phyloP scores from a whole-genome alignment of 192 early-diverging fungal genomes.

The Gamsiella multidivaricata region DNA sequence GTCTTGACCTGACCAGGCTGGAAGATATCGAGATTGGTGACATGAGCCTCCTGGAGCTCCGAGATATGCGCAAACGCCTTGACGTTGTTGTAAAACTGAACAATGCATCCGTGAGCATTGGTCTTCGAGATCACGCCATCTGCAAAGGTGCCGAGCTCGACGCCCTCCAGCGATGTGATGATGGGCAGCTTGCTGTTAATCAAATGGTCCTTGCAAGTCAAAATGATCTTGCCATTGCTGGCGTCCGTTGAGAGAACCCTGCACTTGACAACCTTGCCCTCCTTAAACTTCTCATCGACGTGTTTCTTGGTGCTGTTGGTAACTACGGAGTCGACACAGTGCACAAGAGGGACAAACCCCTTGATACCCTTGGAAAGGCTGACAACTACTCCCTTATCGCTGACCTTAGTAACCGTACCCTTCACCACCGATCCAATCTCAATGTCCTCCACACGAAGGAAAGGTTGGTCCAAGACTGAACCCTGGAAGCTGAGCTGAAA shows the following conservation, averaged over 20 bases:
- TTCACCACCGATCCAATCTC: constrained; percentile 67
- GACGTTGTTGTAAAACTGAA: constrained; percentile 83
- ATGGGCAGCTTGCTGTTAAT: constrained; percentile 76
- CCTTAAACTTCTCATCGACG: constrained; percentile 74
- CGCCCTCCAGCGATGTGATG: constrained; percentile 68
- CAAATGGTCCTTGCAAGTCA: constrained; percentile 81
- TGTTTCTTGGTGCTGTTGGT: constrained; percentile 61
- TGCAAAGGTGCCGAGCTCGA: constrained; percentile 68
- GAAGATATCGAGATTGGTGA: constrained; percentile 65
- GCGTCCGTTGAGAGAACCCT: constrained; percentile 71
- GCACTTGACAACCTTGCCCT: constrained; percentile 80
- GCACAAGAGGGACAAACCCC: constrained; percentile 77
- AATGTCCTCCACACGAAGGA: constrained; percentile 76
- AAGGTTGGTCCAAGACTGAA: constrained; percentile 74
- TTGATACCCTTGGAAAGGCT: constrained; percentile 66
- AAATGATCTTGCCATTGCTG: constrained; percentile 67
- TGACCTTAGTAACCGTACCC: constrained; percentile 62
- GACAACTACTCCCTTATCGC: constrained; percentile 68
- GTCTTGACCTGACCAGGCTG: constrained; percentile 77
- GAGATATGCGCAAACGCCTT: constrained; percentile 74
- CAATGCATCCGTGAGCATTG: constrained; percentile 73
- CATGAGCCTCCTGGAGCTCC: constrained; percentile 64
- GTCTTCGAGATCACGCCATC: constrained; percentile 74
- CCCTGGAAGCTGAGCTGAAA: constrained; percentile 79
- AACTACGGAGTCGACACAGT: constrained; percentile 81